Base-by-base conservation (phyloP, 1,284 basidiomycete species). In the Somion occarium region DNA sequence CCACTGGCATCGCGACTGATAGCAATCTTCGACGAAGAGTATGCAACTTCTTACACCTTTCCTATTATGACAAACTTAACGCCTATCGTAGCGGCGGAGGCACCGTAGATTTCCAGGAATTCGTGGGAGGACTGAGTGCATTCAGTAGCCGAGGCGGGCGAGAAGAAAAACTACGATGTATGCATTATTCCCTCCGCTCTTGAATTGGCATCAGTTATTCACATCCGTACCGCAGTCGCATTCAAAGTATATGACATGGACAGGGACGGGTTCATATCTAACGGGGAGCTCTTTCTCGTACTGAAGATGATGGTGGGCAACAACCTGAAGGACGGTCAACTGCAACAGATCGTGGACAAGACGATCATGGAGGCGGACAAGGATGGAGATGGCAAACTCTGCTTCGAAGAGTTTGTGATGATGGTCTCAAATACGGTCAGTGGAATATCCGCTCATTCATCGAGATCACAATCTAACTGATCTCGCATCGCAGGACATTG, bases 281-380 rank as follows among this genome's bases (percentile, higher is more conserved):
- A 99, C 65, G 97, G 96, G 52, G 96, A 99, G 72, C 80, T 99
- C 44, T 99, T 98, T 74, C 75, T 99, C 48, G 96, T 99, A 38
- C 75, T 99, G 57, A 99, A 99, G 78, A 98, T 99, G 93, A 99
- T 99, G 96, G 97, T 99, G 42, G 96, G 96, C 30, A 98, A 92
- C 69, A 99, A 99, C 70, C 74, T 98, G 63, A 98, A 99, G 89
- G 97, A 99, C 70, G 92, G 97, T 68, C 97, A 99, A 76, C 73
- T 99, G 58, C 97, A 99, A 69, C 96, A 99, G 71, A 99, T 99
- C 59, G 97, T 99, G 9, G 97, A 99, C 73, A 99, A 99, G 78
- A 99, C 96, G 15, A 99, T 99, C 68, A 96, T 99, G 93, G 96
- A 99, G 72, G 96, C 95, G 15, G 96, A 99, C 68, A 91, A 93